Conservation (phyloP, 108 stramenopile species). For the Schizochytrium sp. region DNA sequence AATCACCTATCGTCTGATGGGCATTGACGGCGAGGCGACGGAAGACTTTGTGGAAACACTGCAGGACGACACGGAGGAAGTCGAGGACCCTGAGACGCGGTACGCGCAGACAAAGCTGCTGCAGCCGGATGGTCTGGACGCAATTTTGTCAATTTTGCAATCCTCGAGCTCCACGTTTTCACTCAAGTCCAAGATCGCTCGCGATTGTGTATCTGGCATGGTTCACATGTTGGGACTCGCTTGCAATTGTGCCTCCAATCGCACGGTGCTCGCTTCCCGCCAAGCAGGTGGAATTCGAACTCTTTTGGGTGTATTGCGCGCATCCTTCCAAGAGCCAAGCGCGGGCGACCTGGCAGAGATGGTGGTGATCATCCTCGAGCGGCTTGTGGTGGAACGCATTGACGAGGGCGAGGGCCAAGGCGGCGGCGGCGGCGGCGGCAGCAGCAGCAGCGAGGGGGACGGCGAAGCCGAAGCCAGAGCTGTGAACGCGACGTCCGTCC, state of each 20-base stretch:
- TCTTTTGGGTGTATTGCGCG: background rate
- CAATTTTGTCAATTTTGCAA: background rate
- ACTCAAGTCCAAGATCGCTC: background rate
- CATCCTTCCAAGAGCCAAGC: background rate
- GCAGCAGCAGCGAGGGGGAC: too few relatives aligned
- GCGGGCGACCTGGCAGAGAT: background rate
- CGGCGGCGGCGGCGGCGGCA: too few relatives aligned
- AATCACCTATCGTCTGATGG: background rate
- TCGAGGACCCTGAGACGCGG: background rate
- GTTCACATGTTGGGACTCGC: background rate
- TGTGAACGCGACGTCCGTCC: background rate
- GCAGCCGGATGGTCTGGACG: background rate
- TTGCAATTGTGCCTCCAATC: background rate
- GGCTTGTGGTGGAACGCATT: background rate
- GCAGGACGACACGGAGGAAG: background rate
- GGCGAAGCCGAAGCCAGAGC: too few relatives aligned
- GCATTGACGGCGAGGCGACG: constrained; percentile 20
- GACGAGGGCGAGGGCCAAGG: background rate
- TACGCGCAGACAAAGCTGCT: background rate
- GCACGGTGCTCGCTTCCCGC: background rate
- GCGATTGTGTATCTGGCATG: background rate
- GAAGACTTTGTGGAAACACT: background rate
- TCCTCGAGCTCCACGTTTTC: background rate
- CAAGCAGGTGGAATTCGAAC: background rate
- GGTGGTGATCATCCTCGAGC: background rate